Evolutionary conservation across 257 asterid species (phyloP).

Genomic region (Henckelia pumila): DNA sequence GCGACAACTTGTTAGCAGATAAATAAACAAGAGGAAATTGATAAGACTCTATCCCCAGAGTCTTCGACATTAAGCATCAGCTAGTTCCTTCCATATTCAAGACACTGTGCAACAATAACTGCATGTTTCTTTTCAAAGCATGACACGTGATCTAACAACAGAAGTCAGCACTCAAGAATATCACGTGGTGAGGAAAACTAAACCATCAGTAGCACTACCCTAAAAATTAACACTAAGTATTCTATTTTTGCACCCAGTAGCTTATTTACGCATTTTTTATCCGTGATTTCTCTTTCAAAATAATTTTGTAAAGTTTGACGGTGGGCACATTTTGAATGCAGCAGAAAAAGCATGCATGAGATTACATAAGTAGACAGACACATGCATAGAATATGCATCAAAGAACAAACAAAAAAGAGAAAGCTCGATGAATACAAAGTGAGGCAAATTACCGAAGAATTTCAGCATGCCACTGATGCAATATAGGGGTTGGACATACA

Average conservation of each 20-base stretch:
- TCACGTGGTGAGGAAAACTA: too few species aligned
- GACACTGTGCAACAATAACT: neutral
- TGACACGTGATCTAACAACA: too few species aligned
- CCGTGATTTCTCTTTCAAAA: neutral
- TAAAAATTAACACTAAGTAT: neutral
- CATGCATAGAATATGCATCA: slow-evolving; percentile 5
- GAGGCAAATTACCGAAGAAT: slow-evolving; percentile 72
- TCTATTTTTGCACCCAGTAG: slow-evolving; percentile 12
- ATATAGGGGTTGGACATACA: slow-evolving; percentile 94
- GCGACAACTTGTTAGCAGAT: too few species aligned
- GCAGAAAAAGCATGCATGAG: slow-evolving; percentile 14
- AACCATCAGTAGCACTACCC: slow-evolving; percentile 20
- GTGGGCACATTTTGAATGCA: slow-evolving; percentile 2
- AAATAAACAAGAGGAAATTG: neutral
- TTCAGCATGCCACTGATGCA: slow-evolving; percentile 98
- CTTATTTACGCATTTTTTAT: neutral
- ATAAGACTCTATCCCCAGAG: neutral
- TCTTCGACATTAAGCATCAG: slow-evolving; percentile 1
- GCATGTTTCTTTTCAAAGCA: too few species aligned
- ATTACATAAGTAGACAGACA: slow-evolving; percentile 1
- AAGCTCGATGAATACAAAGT: slow-evolving; percentile 24
- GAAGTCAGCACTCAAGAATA: too few species aligned
- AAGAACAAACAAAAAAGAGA: neutral
- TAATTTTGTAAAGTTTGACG: neutral
- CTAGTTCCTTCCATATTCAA: slow-evolving; percentile 16